Base-by-base conservation (phyloP, 2,329 filamentous ascomycete species). In the Colletotrichum sp. region DNA sequence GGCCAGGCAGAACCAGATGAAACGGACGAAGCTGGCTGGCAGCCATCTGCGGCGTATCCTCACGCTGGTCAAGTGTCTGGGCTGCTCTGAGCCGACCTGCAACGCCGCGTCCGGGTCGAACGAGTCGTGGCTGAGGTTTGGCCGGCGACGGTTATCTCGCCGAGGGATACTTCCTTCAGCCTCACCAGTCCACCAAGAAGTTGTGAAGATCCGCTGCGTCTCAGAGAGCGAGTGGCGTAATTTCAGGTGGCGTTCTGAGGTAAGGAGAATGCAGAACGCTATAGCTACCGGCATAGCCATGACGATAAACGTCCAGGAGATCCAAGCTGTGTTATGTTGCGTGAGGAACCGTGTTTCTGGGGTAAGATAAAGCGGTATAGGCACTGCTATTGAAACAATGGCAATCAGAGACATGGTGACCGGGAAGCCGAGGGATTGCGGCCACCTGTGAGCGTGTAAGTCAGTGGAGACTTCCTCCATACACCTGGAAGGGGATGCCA, bases 251-350 rank as follows among this genome's bases (percentile, higher is more conserved):
- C 92, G 89, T 83, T 93, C 91, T 76, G 93, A 91, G 39, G 88
- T 90, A 81, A 92, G 89, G 24, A 94, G 87, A 78, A 94, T 92
- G 74, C 89, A 84, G 80, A 93, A 92, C 21, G 92, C 92, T 74
- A 93, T 91, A 62, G 90, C 87, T n/a, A 94, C 91, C 3, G 92
- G 92, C 85, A 93, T 87, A 57, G 92, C 91, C 92, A 94, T 94
- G 80, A 92, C 92, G 80, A 92, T 87, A 82, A 94, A 94, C 1
- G 92, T 93, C 90, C 92, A 93, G 10, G 90, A 89, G 77, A 93
- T 92, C 92, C 92, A 94, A 3, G 90, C 88, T 3, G 92, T 93
- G 82, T 94, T 94, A 84, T 93, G 91, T 9, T 86, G 82, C 12
- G 89, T 91, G 60, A 93, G 83, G 64, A 89, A 91, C 66, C 87